Conservation (phyloP, 73 alveolate species). For the Stentor roeselii region DNA sequence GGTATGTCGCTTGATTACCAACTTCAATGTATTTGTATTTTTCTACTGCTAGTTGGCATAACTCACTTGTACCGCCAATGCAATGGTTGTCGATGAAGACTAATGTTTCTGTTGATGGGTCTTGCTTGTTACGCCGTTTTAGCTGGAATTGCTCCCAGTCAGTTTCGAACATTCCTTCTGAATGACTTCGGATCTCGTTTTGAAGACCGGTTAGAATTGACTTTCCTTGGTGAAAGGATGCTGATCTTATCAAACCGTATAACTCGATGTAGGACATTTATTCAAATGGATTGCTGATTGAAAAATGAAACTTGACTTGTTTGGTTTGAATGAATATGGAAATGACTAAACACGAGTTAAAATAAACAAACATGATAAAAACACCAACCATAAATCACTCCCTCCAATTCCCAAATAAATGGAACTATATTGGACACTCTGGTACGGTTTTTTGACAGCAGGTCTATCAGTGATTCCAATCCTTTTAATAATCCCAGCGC, state of each 20-base stretch:
- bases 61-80: neutral
- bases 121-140: neutral
- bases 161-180: neutral
- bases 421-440: neutral
- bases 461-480: constrained; percentile 18
- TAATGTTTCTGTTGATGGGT: neutral
- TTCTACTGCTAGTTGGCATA: neutral
- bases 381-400: too few species aligned
- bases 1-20: neutral
- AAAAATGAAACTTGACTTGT: too few species aligned
- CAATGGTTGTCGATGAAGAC: neutral
- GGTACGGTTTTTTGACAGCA: neutral
- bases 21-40: neutral
- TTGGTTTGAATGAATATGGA: too few species aligned
- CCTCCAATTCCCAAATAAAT: too few species aligned
- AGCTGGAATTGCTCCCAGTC: neutral
- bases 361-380: too few species aligned
- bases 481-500: neutral
- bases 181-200: neutral
- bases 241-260: neutral
- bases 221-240: neutral
- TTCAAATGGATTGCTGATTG: too few species aligned
- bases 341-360: too few species aligned
- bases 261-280: neutral
- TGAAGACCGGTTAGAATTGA: neutral